These are phyloP conservation scores for Mycosphaerella sp. DNA, from an alignment of 2,329 filamentous ascomycete genomes.

Conservation along the genomic window DNA sequence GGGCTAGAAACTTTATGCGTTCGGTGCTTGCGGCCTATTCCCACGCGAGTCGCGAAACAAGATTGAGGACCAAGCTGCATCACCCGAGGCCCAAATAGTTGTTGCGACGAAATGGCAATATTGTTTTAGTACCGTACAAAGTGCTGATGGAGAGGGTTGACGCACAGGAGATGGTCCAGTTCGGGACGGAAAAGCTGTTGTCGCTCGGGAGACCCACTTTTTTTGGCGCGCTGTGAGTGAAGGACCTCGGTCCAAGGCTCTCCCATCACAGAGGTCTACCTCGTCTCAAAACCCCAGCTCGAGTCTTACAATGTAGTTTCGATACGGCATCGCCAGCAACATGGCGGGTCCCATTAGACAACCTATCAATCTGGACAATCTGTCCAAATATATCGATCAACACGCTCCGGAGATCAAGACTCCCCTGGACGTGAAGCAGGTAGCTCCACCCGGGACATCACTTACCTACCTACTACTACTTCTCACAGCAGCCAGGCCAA, in stretches of 20 bases:
- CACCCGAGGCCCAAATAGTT: no score
- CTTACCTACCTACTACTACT: no score
- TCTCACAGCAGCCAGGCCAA: background rate
- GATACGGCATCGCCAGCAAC: background rate
- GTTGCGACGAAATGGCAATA: no score
- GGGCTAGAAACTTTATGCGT: no score
- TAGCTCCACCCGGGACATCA: slow-evolving; percentile 33
- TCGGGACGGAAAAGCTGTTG: no score
- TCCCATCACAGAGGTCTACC: background rate
- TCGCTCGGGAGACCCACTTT: background rate
- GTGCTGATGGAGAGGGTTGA: no score
- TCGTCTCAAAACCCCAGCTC: background rate
- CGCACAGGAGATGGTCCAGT: no score
- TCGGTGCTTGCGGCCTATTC: no score
- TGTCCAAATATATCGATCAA: slow-evolving; percentile 69
- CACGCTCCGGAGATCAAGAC: slow-evolving; percentile 78
- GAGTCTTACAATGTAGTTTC: background rate
- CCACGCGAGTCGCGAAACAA: no score
- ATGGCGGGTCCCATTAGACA: slow-evolving; percentile 89
- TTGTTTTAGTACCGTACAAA: no score
- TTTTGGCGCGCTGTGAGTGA: background rate
- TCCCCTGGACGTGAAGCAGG: slow-evolving; percentile 85
- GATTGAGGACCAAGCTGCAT: no score
- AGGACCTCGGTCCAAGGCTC: slow-evolving; percentile 7
- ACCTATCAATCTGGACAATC: slow-evolving; percentile 72